Evolutionary conservation across 208 protist genomes (phyloP), one percentile per base, ranked within the genome.

Genomic region (Leishmania amazonensis): DNA sequence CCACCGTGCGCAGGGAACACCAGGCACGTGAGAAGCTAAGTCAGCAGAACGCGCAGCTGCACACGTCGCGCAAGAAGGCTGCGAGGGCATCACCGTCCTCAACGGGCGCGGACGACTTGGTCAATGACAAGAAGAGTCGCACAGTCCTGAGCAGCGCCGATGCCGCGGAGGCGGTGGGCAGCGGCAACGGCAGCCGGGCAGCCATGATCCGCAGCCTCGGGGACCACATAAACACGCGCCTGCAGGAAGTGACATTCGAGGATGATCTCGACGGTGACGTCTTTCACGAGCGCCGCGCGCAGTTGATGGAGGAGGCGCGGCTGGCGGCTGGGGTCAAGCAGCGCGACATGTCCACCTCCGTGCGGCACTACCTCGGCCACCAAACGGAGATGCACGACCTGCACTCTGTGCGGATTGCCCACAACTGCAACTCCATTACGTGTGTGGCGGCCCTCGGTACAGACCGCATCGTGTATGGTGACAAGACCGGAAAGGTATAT

Each of bases 341-440:
- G 75, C 95, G 95, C 70, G 79, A 89, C 40, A 81, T 96, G 17
- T 88, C 95, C 3, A 77, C 83, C 40, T 40, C 87, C 2, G 81
- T 96, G 62, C 75, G 82, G 6, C 68, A 74, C 49, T 93, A 91
- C 82, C 78, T 96, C 40, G 81, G 76, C 57, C 53, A 73, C 47
- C 49, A 57, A 9, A 58, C 58, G 79, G 80, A 77, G 71, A 35
- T 74, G 75, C 82, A 75, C 13, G 80, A 81, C 60, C 58, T 77
- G 57, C 74, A 79, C 64, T 85, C 88, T 0, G 77, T 96, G 28
- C 89, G 90, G 21, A 83, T 97, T 47, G 85, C 86, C 19, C 95
- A 97, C 86, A 97, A 97, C 87, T 89, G 92, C 83, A 96, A 97
- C 83, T 85, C 91, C 62, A 86, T 97, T 67, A 96, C 95, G n/a